Conservation (phyloP, 345 rosid genomes). For the Sonneratia alba region DNA sequence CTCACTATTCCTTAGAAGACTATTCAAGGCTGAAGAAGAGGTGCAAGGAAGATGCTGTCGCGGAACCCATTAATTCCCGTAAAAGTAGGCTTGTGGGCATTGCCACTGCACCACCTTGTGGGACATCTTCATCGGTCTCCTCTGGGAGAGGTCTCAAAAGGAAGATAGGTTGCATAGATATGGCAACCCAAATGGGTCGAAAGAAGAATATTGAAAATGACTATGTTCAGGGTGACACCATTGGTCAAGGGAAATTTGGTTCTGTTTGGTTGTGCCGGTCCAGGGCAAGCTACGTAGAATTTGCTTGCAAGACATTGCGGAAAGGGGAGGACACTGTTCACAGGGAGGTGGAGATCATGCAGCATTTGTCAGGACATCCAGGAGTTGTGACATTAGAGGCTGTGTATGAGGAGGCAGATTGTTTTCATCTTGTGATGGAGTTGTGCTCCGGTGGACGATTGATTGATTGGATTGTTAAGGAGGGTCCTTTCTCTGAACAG, state of each 20-base stretch:
- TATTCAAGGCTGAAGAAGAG: constrained; percentile 66
- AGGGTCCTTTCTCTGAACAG: constrained; percentile 58
- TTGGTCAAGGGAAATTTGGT: constrained; percentile 83
- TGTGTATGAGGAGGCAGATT: constrained; percentile 71
- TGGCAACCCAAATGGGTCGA: constrained; percentile 63
- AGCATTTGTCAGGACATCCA: constrained; percentile 87
- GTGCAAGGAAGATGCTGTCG: constrained; percentile 56
- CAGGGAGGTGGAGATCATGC: constrained; percentile 95
- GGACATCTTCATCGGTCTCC: constrained; percentile 62
- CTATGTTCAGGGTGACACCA: constrained; percentile 41
- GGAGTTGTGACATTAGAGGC: constrained; percentile 84
- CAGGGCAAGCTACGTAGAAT: constrained; percentile 41
- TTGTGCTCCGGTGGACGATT: constrained; percentile 87
- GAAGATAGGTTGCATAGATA: constrained; percentile 93
- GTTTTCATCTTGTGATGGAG: constrained; percentile 92
- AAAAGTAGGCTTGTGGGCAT: constrained; percentile 74
- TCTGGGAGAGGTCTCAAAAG: constrained; percentile 88
- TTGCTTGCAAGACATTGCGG: constrained; percentile 74
- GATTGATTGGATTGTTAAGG: constrained; percentile 71
- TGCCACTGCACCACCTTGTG: constrained; percentile 93
- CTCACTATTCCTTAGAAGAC: constrained; percentile 70
- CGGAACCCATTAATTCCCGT: constrained; percentile 41
- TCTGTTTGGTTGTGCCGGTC: constrained; percentile 72
- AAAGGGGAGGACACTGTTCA: constrained; percentile 92
- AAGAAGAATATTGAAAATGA: constrained; percentile 77